Base-by-base conservation (phyloP, 2,329 filamentous ascomycete genomes). In the Cladosporium oxysporum region DNA sequence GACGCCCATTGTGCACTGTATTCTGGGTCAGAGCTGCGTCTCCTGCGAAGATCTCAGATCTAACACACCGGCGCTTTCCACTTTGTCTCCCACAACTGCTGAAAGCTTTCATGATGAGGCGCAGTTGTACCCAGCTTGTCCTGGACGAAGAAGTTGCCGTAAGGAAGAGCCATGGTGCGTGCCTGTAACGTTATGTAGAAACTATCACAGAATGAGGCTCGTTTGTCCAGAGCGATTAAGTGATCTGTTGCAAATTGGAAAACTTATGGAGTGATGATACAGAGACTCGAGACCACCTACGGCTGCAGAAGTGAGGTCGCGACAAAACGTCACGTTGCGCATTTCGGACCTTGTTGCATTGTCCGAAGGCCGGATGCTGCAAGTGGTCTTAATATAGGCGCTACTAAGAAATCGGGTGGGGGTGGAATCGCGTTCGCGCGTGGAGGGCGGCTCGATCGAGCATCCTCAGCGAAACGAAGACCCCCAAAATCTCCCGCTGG, bases 51-150 rank as follows among this genome's bases (percentile, higher is more conserved):
- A 31, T 5, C 5, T 28, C 18, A 10, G 12, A 4, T 28, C 26
- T 12, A 26, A 72, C 84, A 65, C 78, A 89, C 87, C 5, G 88
- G 88, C 70, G 84, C 81, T 77, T 88, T 88, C 90, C 90, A 93
- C 77, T 91, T 91, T 7, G 87, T 90, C 78, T 91, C 88, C 90
- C 91, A 93, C 31, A 83, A 73, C 69, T 81, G 75, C 67, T 79
- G 72, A 69, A 77, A 83, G 66, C 75, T 80, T 68, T 82, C 80
- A 69, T 84, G 82, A 68, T 83, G 82, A 33, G 74, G 68, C 5
- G 81, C 82, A 14, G 74, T 74, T 23, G 72, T 77, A 31, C 75
- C 72, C 33, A 84, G 68, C 49, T 80, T 79, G 16, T 82, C 77
- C 66, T 83, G 78, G n/a, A 84, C 81, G 71, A 81, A 82, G 73